Base-by-base conservation (phyloP, 371 early-diverging fungal species). In the Saksenaea vasiformis region DNA sequence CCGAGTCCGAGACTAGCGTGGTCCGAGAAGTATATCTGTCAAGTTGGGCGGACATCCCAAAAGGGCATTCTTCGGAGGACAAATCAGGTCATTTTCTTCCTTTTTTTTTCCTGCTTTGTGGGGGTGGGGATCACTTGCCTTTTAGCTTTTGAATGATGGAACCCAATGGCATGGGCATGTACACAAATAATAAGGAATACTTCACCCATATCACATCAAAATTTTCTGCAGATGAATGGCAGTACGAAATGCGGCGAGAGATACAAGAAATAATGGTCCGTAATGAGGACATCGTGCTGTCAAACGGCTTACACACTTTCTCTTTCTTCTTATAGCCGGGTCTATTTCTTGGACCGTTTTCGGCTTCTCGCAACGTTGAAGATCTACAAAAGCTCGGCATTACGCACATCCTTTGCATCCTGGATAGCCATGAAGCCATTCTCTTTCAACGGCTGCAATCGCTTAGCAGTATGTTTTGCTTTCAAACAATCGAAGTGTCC, bases 221-320 rank as follows among this genome's bases (percentile, higher is more conserved):
- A 3, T 64, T 62, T 11, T 63, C 71, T 11, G 60, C 84, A 31
- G 78, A 86, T 43, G 86, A 86, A 60, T 89, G 90, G 90, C 78
- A 77, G 36, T 91, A 93, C 67, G 91, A 91, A 65, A 91, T 92
- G 87, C 83, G 93, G 58, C 81, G 91, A 41, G 92, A 92, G 44
- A 90, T 91, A 72, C 94, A 93, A 73, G 90, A 91, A 67, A 89
- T 93, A 51, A 58, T 91, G n/a, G 83, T 83, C 69, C 53, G 70
- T 59, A 14, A 39, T 14, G 35, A 0, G 9, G 24, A 17, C 11
- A 8, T 27, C 9, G 28, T 58, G 26, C 27, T 9, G 15, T 38
- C 62, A 37, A 27, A 11, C 11, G 26, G n/a, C 15, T 56, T 1
- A 66, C 17, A 51, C n/a, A n/a, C n/a, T n/a, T n/a, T n/a, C n/a